A percentile compares a stretch with the other conserved stretches of the same genome.
These are phyloP conservation scores for Pseudoturritis turrita DNA, from an alignment of 345 rosid genomes.

Conservation along the genomic window DNA sequence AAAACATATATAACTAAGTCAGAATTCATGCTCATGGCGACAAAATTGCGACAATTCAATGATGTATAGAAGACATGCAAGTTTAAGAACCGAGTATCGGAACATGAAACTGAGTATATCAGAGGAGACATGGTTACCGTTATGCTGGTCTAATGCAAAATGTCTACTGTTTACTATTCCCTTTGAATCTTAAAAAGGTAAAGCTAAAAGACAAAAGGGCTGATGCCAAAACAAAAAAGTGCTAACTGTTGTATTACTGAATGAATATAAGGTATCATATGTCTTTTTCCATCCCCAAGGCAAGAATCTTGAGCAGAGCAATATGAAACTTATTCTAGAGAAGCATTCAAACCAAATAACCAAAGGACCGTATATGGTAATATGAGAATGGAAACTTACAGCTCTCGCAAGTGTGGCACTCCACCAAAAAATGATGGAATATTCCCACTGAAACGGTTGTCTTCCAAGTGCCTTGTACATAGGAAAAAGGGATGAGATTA, in stretches of 20 bases:
- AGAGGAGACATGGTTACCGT: neutral
- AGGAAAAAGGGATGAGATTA: constrained; percentile 2
- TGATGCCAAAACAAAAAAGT: neutral
- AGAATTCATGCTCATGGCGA: neutral
- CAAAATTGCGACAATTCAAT: neutral
- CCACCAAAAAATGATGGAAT: constrained; percentile 61
- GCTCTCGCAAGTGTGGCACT: constrained; percentile 49
- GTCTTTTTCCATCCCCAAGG: constrained; percentile 15
- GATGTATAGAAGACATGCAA: neutral
- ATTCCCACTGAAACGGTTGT: constrained; percentile 58
- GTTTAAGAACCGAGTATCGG: neutral
- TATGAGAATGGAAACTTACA: constrained; percentile 49
- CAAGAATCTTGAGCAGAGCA: constrained; percentile 26
- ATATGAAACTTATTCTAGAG: constrained; percentile 7
- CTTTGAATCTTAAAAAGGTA: constrained; percentile 10
- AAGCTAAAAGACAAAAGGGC: constrained; percentile 15
- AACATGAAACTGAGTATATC: neutral
- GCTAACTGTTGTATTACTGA: constrained; percentile 5
- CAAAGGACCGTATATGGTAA: neutral
- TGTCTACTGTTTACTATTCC: neutral
- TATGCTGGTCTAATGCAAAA: neutral
- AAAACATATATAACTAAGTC: neutral
- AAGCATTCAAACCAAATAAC: neutral
- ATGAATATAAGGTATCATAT: neutral
- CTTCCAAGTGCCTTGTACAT: constrained; percentile 68